These are phyloP conservation scores for Moesziomyces antarcticus DNA, from an alignment of 1,284 basidiomycete species.

Conservation along the genomic window DNA sequence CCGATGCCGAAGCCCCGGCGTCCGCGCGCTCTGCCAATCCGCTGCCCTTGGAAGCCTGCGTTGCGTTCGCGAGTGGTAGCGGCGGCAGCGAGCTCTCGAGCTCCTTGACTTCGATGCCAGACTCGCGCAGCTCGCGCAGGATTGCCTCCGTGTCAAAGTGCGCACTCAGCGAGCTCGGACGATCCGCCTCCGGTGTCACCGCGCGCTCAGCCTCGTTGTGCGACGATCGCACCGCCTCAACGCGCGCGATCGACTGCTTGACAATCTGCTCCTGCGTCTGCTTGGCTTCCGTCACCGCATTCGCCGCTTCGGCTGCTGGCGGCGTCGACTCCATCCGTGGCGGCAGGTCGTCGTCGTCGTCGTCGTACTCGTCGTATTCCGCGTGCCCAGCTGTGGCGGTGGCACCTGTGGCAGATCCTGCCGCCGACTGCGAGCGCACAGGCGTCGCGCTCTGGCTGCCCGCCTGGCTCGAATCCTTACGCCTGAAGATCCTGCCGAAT, in stretches of 20 bases:
- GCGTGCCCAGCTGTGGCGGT: constrained; percentile 9
- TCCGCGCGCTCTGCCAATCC: background rate
- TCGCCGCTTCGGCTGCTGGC: background rate
- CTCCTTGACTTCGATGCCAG: constrained; percentile 60
- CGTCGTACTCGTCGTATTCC: constrained; percentile 56
- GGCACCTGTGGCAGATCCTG: constrained; percentile 7
- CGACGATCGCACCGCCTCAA: constrained; percentile 35
- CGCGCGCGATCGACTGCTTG: constrained; percentile 30
- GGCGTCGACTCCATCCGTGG: constrained; percentile 36
- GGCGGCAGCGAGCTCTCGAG: constrained; percentile 59
- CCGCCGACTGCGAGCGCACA: constrained; percentile 11
- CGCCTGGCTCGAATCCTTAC: constrained; percentile 27
- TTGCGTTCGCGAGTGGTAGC: constrained; percentile 33
- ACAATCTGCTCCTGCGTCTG: constrained; percentile 37
- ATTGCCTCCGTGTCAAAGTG: constrained; percentile 61
- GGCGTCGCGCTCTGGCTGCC: constrained; percentile 22
- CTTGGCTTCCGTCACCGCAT: constrained; percentile 27
- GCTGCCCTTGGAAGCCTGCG: background rate
- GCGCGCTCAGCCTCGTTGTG: constrained; percentile 21
- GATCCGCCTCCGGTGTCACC: constrained; percentile 43
- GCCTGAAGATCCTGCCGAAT: constrained; percentile 55
- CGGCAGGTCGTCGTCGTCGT: constrained; percentile 61
- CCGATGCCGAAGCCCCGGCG: background rate
- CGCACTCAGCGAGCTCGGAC: constrained; percentile 30
- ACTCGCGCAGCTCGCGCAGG: constrained; percentile 57